These are phyloP conservation scores for Hawksworthiomyces lignivorus DNA, from an alignment of 2,329 filamentous ascomycete species.

Conservation along the genomic window DNA sequence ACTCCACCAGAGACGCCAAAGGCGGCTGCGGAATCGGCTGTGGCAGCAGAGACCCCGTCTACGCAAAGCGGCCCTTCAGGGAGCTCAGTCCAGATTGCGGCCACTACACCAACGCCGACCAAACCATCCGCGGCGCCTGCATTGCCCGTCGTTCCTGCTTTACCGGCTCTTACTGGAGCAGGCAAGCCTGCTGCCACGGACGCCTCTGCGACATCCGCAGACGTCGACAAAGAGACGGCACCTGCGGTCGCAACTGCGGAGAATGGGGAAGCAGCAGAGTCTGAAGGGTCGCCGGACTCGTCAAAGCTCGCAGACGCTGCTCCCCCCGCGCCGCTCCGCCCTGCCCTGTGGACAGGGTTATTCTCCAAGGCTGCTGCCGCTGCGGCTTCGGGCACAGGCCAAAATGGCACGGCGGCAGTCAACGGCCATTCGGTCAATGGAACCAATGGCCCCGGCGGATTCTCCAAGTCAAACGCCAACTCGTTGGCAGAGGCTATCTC, in stretches of 20 bases:
- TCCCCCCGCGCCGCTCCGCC: conserved; percentile 16
- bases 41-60: conserved; percentile 17
- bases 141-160: conserved; percentile 38
- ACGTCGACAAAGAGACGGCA: conserved; percentile 6
- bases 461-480: conserved; percentile 39
- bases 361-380: conserved; percentile 24
- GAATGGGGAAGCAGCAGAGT: conserved; percentile 2
- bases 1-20: neutral
- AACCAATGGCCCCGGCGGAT: conserved; percentile 22
- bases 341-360: conserved; percentile 31
- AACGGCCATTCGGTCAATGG: conserved; percentile 18
- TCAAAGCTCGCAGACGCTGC: neutral
- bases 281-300: conserved; percentile 19
- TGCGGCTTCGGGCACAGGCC: conserved; percentile 13
- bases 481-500: conserved; percentile 71
- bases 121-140: conserved; percentile 33
- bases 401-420: conserved; percentile 20
- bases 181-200: neutral
- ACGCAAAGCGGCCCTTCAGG: conserved; percentile 19
- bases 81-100: conserved; percentile 20
- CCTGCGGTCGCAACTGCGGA: conserved; percentile 6
- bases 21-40: conserved; percentile 5
- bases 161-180: conserved; percentile 26
- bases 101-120: too few species aligned
- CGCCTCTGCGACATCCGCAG: neutral